Evolutionary conservation across 2,329 filamentous ascomycete species (phyloP).

Genomic region (Phyllosticta capitalensis): DNA sequence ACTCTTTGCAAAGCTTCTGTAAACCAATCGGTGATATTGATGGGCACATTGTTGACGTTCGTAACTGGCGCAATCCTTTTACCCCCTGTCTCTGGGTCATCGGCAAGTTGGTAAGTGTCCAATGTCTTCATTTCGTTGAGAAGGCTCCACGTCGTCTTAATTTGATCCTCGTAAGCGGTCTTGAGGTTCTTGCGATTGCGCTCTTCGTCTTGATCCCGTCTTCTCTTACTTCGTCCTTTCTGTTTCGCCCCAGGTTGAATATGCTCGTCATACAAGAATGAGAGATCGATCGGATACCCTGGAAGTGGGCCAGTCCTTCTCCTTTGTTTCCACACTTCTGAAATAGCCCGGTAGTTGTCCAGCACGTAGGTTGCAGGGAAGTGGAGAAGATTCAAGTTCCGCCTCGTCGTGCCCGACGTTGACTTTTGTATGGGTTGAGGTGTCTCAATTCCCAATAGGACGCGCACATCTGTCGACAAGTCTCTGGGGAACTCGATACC

Average conservation of each 20-base stretch:
- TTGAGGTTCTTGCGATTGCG: neutral
- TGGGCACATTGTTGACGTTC: no score
- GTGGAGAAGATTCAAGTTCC: no score
- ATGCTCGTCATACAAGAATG: neutral
- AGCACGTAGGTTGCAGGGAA: no score
- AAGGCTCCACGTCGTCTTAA: neutral
- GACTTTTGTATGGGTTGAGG: no score
- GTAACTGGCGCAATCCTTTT: neutral
- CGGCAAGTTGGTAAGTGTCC: neutral
- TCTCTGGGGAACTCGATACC: no score
- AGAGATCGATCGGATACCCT: neutral
- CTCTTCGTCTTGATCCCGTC: neutral
- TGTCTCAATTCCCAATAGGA: no score
- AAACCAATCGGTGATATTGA: neutral
- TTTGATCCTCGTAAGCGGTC: neutral
- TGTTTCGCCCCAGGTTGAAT: neutral
- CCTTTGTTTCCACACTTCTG: no score
- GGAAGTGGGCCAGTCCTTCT: neutral
- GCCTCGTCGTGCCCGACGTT: no score
- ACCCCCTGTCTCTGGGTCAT: neutral
- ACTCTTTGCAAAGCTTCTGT: neutral
- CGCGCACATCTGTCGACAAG: no score
- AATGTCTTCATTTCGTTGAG: neutral
- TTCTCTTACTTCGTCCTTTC: neutral
- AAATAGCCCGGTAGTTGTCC: no score